Evolutionary conservation across 1,284 basidiomycete genomes (phyloP).

Genomic region (Cryptococcus amylolentus): DNA sequence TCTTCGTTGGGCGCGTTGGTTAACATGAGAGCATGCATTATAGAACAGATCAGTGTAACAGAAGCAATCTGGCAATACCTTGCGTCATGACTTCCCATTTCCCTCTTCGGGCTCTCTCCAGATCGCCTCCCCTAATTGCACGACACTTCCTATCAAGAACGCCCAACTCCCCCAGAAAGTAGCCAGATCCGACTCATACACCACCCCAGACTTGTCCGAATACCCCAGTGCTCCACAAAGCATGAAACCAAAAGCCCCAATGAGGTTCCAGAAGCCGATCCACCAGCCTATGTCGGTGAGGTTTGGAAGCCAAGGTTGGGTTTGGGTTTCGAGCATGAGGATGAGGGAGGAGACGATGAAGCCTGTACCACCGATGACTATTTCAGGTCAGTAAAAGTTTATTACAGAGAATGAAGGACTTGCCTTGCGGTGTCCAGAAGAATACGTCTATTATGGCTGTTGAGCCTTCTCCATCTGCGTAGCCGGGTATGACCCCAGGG

Average conservation of each 20-base stretch:
- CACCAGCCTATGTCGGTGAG: slow-evolving; percentile 56
- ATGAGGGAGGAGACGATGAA: slow-evolving; percentile 58
- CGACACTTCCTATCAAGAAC: slow-evolving; percentile 58
- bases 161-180: slow-evolving; percentile 64
- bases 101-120: slow-evolving; percentile 19
- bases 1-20: too few relatives aligned
- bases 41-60: too few relatives aligned
- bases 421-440: slow-evolving; percentile 54
- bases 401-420: not conserved
- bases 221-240: slow-evolving; percentile 59
- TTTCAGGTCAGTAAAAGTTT: slow-evolving; percentile 9
- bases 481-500: slow-evolving; percentile 54
- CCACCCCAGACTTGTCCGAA: slow-evolving; percentile 44
- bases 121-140: slow-evolving; percentile 53
- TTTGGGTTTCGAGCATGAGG: slow-evolving; percentile 59
- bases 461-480: slow-evolving; percentile 41
- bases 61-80: not conserved
- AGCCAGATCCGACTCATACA: slow-evolving; percentile 56
- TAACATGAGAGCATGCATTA: too few relatives aligned
- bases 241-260: slow-evolving; percentile 59
- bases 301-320: slow-evolving; percentile 53
- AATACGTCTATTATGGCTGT: slow-evolving; percentile 45
- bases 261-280: slow-evolving; percentile 57
- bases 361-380: slow-evolving; percentile 60
- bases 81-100: not conserved